Evolutionary conservation across 148 eudicot genomes (phyloP).

Genomic region (Vaccinium vitisidaea): DNA sequence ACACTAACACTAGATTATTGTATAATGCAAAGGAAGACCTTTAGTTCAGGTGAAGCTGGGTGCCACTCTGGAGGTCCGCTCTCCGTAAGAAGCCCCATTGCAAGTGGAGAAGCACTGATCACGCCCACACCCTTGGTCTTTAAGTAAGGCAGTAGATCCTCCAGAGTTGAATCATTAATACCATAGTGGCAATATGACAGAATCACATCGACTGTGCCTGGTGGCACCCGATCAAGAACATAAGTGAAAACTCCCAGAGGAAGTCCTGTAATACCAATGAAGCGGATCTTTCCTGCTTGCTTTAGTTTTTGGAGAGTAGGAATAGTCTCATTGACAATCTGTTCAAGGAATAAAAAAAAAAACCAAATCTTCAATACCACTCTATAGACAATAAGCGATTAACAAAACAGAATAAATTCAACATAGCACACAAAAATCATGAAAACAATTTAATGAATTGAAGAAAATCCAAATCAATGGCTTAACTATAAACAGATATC

Average conservation of each 20-base stretch:
- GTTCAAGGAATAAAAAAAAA: constrained; percentile 18
- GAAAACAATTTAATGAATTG: neutral
- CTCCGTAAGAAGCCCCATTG: constrained; percentile 99
- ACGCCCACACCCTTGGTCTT: constrained; percentile 93
- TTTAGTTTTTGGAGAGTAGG: constrained; percentile 94
- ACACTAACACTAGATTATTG: neutral
- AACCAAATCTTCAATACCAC: constrained; percentile 14
- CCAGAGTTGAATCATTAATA: constrained; percentile 84
- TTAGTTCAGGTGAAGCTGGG: constrained; percentile 86
- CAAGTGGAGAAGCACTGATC: constrained; percentile 91
- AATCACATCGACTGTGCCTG: constrained; percentile 82
- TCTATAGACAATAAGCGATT: neutral
- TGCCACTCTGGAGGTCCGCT: constrained; percentile 97
- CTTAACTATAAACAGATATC: neutral
- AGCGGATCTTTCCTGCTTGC: constrained; percentile 80
- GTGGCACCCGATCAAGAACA: constrained; percentile 88
- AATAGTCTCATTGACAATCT: constrained; percentile 91
- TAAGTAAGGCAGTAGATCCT: constrained; percentile 79
- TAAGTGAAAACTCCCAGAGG: constrained; percentile 80
- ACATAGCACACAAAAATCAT: neutral
- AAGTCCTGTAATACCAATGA: constrained; percentile 96
- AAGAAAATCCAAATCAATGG: too few species aligned
- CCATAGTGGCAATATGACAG: constrained; percentile 89
- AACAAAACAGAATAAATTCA: neutral
- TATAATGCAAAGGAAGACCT: constrained; percentile 40